Evolutionary conservation across 257 asterid species (phyloP), one percentile per base, ranked within the genome.

Genomic region (Solanum verrucosum): DNA sequence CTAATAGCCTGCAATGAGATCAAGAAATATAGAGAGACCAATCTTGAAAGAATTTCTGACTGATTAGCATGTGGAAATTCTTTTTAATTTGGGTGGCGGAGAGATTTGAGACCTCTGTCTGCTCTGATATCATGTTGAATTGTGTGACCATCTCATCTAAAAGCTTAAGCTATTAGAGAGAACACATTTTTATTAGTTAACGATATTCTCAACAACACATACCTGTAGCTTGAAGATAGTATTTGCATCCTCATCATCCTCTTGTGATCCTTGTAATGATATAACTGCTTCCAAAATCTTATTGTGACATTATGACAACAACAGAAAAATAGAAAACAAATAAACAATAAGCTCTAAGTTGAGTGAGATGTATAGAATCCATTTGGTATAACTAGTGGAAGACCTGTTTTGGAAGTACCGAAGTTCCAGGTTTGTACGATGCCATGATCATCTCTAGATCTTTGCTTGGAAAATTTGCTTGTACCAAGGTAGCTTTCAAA

Each of bases 251-350:
- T 96, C 96, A 1, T 93, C 87, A 11, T 42, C 15, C 90, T 96
- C 92, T 90, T 94, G 96, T 16, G 96, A 89, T 92, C 98, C 98
- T 95, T 96, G 98, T 88, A 96, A 84, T 71, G 98, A 95, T 93
- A 94, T 92, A 31, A 96, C 95, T 71, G 94, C 96, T 87, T 94
- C 98, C 98, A 96, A 94, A 87, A 96, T 98, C 98, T 96, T 67
- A 46, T 52, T 67, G 21, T 49, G 60, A 15, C 60, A 49, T 49
- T 15, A 49, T 5, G 60, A 5, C 21, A 49, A 49, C 60, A 49
- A 15, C 60, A 49, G 60, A 49, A 49, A 15, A 49, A 14, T 44
- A 75, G 65, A 88, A 67, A 44, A 81, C 21, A 0, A 67, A 67
- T 40, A 42, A 27, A 27, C 15, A 67, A 14, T 27, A 67, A 67